Evolutionary conservation across 805 yeast genomes (phyloP), one percentile per base, ranked within the genome.

Genomic region (Nakazawaea ambrosiae): DNA sequence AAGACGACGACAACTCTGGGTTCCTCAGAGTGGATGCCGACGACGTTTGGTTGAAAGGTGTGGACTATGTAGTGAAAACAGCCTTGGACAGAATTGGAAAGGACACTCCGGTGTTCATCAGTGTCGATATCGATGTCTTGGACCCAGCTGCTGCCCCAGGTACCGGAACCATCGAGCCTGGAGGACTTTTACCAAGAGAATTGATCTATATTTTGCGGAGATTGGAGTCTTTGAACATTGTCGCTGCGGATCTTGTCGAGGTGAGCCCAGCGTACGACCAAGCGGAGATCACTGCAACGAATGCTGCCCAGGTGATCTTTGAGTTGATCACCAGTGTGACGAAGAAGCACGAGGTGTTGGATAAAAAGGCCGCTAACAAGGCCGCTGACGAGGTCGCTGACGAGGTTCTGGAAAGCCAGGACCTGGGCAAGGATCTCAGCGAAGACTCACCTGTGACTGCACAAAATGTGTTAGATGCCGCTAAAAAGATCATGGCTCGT

Each of bases 311-410:
- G 55, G 70, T 78, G 23, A 83, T 78, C 1, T 82, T 60, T 57
- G 94, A 84, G 54, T 49, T 84, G 28, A 55, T 83, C 37, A 81
- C 92, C 11, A 73, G 75, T 42, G 83, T 84, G 86, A 88, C 82
- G 12, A 74, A 78, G 52, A 75, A 68, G 24, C 10, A 8, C n/a
- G n/a, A n/a, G n/a, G n/a, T n/a, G n/a, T n/a, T n/a, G n/a, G 47
- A n/a, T 6, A 9, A n/a, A n/a, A n/a, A n/a, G n/a, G n/a, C n/a
- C n/a, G n/a, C n/a, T n/a, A n/a, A n/a, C n/a, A n/a, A n/a, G n/a
- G n/a, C n/a, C n/a, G n/a, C n/a, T n/a, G n/a, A n/a, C n/a, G n/a
- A n/a, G 10, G 24, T 8, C 10, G 24, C 24, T 22, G 24, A 7
- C 24, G 24, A 22, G 24, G 24, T 22, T 22, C 10, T 22, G 24